phyloP scores from a whole-genome alignment of 306 rosid genomes.

The Sicyos edulis region DNA sequence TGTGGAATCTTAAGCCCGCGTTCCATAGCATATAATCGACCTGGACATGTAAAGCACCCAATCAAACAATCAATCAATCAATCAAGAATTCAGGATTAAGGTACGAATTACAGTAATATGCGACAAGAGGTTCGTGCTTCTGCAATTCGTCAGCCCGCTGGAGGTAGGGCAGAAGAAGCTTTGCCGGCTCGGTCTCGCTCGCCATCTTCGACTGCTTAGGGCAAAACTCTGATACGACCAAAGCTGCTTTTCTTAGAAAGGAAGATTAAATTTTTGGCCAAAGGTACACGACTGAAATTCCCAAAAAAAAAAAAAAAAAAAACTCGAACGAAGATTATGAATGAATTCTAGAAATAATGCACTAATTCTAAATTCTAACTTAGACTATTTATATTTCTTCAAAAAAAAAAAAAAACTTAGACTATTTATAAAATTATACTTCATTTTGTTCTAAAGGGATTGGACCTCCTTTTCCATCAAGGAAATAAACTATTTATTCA shows the following conservation, averaged over 20 bases:
- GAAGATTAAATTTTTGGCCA: background rate
- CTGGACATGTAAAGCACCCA: conserved; percentile 29
- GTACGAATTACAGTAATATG: conserved; percentile 70
- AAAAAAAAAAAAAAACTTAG: too few relatives aligned
- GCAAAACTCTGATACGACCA: background rate
- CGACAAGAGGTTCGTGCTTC: conserved; percentile 92
- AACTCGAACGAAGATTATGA: too few relatives aligned
- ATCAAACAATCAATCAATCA: background rate
- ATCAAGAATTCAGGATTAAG: conserved; percentile 19
- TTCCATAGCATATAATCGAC: conserved; percentile 98
- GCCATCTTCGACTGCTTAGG: conserved; percentile 42
- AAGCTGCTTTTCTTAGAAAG: background rate
- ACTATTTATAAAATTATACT: too few relatives aligned
- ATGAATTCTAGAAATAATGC: too few relatives aligned
- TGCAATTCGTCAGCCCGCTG: conserved; percentile 99
- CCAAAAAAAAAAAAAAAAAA: too few relatives aligned
- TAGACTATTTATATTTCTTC: too few relatives aligned
- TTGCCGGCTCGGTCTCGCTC: conserved; percentile 91
- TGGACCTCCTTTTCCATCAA: too few relatives aligned
- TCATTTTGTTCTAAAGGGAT: too few relatives aligned
- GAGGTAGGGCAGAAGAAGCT: conserved; percentile 89
- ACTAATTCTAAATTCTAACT: too few relatives aligned
- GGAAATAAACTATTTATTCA: too few relatives aligned
- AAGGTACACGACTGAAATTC: background rate
- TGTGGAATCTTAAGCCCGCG: conserved; percentile 85